Conservation (phyloP, 2,329 filamentous ascomycete genomes). For the Cytospora mali region DNA sequence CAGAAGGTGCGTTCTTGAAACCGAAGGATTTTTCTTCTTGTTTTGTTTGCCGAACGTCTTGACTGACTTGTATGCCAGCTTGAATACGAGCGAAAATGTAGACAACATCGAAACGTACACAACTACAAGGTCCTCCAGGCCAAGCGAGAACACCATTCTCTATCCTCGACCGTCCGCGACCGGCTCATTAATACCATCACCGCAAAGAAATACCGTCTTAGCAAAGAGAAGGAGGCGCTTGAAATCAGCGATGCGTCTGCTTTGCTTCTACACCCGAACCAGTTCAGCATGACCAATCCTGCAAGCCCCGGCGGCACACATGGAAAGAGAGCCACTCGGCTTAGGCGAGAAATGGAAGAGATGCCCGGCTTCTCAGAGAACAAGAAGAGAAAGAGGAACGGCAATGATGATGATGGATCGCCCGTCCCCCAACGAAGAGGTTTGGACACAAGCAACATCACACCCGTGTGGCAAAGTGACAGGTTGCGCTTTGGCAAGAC, state of each 20-base stretch:
- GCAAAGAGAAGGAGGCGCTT: constrained; percentile 67
- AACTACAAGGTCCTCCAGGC: constrained; percentile 65
- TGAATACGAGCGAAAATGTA: constrained; percentile 64
- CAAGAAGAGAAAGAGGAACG: constrained; percentile 66
- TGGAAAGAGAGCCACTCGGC: constrained; percentile 63
- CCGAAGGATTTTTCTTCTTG: not conserved
- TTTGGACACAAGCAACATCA: constrained; percentile 59
- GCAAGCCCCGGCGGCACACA: constrained; percentile 65
- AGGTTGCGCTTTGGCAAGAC: constrained; percentile 58
- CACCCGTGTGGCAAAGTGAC: constrained; percentile 65
- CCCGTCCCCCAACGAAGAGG: constrained; percentile 59
- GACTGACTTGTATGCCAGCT: constrained; percentile 45
- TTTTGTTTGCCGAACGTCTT: not conserved
- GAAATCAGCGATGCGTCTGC: constrained; percentile 69
- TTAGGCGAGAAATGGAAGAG: constrained; percentile 64
- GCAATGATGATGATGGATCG: constrained; percentile 63
- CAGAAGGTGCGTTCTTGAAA: constrained; percentile 66
- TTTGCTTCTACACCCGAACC: constrained; percentile 66
- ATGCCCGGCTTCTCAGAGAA: constrained; percentile 55
- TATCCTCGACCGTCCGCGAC: constrained; percentile 64
- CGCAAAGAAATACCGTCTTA: constrained; percentile 65
- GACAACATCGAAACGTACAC: constrained; percentile 61
- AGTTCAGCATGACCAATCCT: constrained; percentile 68
- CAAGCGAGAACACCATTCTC: constrained; percentile 60
- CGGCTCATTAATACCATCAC: constrained; percentile 68